These are phyloP conservation scores for Yamadazyma sp. DNA, from an alignment of 1,139 yeast species.

Conservation along the genomic window DNA sequence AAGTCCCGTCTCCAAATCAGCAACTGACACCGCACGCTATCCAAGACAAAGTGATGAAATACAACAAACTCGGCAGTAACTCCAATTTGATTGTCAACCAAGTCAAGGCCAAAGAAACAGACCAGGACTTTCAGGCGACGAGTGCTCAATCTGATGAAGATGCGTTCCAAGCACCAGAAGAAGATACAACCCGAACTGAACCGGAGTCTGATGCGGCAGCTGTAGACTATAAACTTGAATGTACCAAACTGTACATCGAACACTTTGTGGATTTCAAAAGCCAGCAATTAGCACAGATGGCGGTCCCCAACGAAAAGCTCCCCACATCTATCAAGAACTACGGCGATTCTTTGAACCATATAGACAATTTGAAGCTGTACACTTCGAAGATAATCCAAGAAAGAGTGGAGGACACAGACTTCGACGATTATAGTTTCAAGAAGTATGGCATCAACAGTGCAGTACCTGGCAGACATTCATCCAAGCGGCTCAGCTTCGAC, in stretches of 20 bases:
- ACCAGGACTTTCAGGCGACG: background rate
- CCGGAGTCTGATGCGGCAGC: too few relatives aligned
- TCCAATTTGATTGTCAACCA: slow-evolving; percentile 9
- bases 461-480: background rate
- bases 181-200: background rate
- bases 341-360: slow-evolving; percentile 11
- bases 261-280: slow-evolving; percentile 22
- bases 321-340: slow-evolving; percentile 14
- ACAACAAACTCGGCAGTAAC: slow-evolving; percentile 12
- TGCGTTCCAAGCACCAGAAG: background rate
- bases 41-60: slow-evolving; percentile 9
- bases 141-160: background rate
- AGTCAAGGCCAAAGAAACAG: slow-evolving; percentile 3
- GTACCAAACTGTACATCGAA: slow-evolving; percentile 20
- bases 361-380: slow-evolving; percentile 10
- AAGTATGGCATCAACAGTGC: slow-evolving; percentile 6
- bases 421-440: slow-evolving; percentile 14
- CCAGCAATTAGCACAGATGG: slow-evolving; percentile 10
- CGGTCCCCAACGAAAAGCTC: slow-evolving; percentile 8
- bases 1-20: background rate
- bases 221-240: slow-evolving; percentile 2
- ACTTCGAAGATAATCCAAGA: slow-evolving; percentile 14
- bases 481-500: slow-evolving; percentile 3
- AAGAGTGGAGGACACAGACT: slow-evolving; percentile 12
- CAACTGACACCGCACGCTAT: background rate